phyloP scores from a whole-genome alignment of 306 rosid genomes.

The Cercis canadensis region DNA sequence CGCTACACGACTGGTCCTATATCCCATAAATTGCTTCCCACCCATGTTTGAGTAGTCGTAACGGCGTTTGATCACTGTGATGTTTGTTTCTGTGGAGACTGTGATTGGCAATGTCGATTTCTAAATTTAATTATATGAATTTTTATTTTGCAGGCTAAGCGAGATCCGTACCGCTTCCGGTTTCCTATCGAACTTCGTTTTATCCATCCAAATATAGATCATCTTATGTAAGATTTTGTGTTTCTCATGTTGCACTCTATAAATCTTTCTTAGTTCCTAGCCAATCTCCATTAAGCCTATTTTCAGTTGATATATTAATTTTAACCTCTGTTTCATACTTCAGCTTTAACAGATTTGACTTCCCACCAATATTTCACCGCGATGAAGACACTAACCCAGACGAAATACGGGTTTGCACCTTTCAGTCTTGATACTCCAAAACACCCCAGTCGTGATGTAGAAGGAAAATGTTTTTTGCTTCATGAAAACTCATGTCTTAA shows the following conservation, averaged over 20 bases:
- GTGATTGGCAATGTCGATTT: background rate
- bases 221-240: conserved; percentile 72
- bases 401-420: conserved; percentile 81
- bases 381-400: conserved; percentile 77
- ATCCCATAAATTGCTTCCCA: conserved; percentile 9
- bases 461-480: no score
- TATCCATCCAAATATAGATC: conserved; percentile 90
- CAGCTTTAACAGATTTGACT: conserved; percentile 94
- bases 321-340: conserved; percentile 43
- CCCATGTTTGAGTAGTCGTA: conserved; percentile 4
- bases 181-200: conserved; percentile 97
- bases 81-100: conserved; percentile 14
- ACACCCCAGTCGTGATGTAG: conserved; percentile 14
- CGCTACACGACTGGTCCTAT: conserved; percentile 19
- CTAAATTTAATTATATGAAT: background rate
- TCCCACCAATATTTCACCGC: conserved; percentile 84
- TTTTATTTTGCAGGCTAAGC: conserved; percentile 75
- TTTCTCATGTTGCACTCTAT: conserved; percentile 36
- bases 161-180: conserved; percentile 93
- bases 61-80: conserved; percentile 8
- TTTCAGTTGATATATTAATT: conserved; percentile 26
- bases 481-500: no score
- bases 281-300: conserved; percentile 30
- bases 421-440: conserved; percentile 38
- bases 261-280: conserved; percentile 19